phyloP scores from a whole-genome alignment of 257 asterid species.

The Solanum acaule region DNA sequence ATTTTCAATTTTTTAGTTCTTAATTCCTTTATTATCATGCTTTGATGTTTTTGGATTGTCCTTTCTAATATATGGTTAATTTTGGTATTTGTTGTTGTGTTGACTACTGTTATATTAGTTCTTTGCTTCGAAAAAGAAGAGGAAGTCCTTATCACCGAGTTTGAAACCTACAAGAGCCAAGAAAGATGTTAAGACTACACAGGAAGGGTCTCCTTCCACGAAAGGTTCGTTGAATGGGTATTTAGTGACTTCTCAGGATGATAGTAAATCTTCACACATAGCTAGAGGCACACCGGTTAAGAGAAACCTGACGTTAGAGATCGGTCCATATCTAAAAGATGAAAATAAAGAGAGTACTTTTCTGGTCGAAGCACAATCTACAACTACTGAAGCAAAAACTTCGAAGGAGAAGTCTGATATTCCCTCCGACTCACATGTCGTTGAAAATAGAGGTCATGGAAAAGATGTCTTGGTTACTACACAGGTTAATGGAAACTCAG shows the following conservation, averaged over 20 bases:
- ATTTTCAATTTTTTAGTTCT: background rate
- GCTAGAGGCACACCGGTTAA: conserved; percentile 22
- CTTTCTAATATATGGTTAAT: background rate
- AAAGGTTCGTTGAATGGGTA: conserved; percentile 52
- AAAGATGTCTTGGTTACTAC: conserved; percentile 16
- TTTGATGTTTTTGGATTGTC: background rate
- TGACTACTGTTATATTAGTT: conserved; percentile 34
- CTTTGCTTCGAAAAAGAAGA: conserved; percentile 77
- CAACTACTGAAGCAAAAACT: conserved; percentile 12
- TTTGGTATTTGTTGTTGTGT: background rate
- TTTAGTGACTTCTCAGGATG: conserved; percentile 46
- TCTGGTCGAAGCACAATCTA: conserved; percentile 9
- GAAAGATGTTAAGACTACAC: conserved; percentile 39
- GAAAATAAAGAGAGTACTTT: conserved; percentile 16
- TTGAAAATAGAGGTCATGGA: conserved; percentile 11
- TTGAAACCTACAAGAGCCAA: conserved; percentile 42
- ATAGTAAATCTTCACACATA: conserved; percentile 17
- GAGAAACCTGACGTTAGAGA: conserved; percentile 56
- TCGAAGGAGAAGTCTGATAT: conserved; percentile 11
- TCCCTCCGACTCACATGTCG: conserved; percentile 8
- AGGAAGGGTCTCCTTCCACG: conserved; percentile 56
- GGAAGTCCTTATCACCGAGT: conserved; percentile 62
- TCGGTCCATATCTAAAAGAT: conserved; percentile 20
- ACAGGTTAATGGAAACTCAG: conserved; percentile 20
- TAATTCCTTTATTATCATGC: background rate